Evolutionary conservation across 1,284 basidiomycete genomes (phyloP).

Genomic region (Coriolopsis trogii): DNA sequence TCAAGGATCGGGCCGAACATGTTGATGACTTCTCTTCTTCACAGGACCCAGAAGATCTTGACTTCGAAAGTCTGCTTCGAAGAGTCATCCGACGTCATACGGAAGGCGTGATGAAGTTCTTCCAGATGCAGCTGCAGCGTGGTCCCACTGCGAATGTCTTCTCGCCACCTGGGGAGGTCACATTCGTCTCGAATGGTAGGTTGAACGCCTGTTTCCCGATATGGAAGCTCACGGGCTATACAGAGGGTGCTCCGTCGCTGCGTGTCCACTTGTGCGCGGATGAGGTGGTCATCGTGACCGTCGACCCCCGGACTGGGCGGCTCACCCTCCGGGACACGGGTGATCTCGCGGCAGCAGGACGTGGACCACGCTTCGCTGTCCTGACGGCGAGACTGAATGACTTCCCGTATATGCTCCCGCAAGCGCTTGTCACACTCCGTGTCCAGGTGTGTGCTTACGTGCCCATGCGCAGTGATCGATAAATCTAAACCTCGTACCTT

Average conservation of each 20-base stretch:
- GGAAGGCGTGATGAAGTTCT: conserved; percentile 56
- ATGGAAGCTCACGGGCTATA: background rate
- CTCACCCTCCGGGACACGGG: conserved; percentile 73
- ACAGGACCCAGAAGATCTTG: conserved; percentile 67
- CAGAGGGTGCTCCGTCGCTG: conserved; percentile 58
- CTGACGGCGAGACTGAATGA: conserved; percentile 66
- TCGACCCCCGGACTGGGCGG: conserved; percentile 74
- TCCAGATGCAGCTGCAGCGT: conserved; percentile 54
- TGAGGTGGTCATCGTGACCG: conserved; percentile 68
- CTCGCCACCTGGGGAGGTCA: conserved; percentile 58
- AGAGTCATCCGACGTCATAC: conserved; percentile 64
- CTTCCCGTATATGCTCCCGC: conserved; percentile 56
- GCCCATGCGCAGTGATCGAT: background rate
- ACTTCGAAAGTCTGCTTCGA: conserved; percentile 68
- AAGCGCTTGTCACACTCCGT: conserved; percentile 55
- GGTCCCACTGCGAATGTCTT: conserved; percentile 55
- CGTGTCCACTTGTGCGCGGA: conserved; percentile 72
- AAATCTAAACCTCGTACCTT: background rate
- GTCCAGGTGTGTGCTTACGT: conserved; percentile 47
- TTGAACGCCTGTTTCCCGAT: background rate
- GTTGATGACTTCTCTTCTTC: no score
- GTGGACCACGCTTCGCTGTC: conserved; percentile 58
- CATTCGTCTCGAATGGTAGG: conserved; percentile 55
- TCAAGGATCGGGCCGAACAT: background rate
- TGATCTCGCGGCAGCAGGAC: conserved; percentile 72